Conservation (phyloP, 73 alveolate species). For the Loxodes magnus region DNA sequence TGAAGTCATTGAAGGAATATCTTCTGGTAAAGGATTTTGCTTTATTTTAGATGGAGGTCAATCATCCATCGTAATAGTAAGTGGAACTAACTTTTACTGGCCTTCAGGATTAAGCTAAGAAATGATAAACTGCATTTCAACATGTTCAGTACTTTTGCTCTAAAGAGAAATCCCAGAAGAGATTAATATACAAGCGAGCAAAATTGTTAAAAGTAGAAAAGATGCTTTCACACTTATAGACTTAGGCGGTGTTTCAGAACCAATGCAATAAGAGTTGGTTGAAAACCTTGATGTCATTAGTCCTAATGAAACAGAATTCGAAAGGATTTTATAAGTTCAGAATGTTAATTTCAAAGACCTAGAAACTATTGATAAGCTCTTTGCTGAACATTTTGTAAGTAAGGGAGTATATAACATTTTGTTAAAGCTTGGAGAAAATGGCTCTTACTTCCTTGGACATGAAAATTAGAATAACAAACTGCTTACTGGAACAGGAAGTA, state of each 20-base stretch:
- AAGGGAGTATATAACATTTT: neutral
- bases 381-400: constrained; percentile 6
- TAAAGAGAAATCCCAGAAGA: constrained; percentile 34
- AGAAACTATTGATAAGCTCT: neutral
- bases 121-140: constrained; percentile 9
- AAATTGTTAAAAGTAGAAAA: constrained; percentile 12
- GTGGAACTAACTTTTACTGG: constrained; percentile 36
- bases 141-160: constrained; percentile 8
- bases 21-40: constrained; percentile 34
- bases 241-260: constrained; percentile 37
- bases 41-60: constrained; percentile 22
- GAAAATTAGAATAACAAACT: no score
- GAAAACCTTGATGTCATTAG: constrained; percentile 20
- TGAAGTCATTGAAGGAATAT: constrained; percentile 14
- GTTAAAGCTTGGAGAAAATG: neutral
- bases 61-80: constrained; percentile 28
- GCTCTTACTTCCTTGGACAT: no score
- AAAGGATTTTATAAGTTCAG: constrained; percentile 19
- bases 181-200: constrained; percentile 24
- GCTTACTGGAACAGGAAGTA: neutral
- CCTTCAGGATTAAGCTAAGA: constrained; percentile 9
- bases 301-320: constrained; percentile 32
- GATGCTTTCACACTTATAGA: constrained; percentile 28
- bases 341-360: constrained; percentile 7
- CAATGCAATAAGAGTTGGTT: constrained; percentile 16